Evolutionary conservation across 768 basidiomycete genomes (phyloP), one percentile per base, ranked within the genome.

Genomic region (Russula sp.): DNA sequence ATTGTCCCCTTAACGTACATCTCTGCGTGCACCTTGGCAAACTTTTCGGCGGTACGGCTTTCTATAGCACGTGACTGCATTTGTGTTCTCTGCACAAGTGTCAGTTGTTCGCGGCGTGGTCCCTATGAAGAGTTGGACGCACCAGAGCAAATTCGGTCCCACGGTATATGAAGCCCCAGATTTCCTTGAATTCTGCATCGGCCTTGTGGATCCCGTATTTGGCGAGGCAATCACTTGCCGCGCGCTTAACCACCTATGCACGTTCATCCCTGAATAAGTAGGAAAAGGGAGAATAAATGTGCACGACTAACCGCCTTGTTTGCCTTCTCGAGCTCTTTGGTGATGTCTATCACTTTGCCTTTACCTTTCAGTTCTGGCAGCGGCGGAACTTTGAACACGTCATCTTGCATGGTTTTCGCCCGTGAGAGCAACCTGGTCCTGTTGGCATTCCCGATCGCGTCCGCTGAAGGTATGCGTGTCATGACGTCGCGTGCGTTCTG

Each of bases 261-360:
- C 22, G 7, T 32, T 1, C 16, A 62, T 22, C 22, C 45, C 27
- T 5, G 31, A n/a, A 20, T 45, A 11, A 52, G 14, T n/a, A 32
- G 35, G 31, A 37, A 47, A 27, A 22, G 7, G 18, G 32, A 27
- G 11, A n/a, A 22, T 55, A 5, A 32, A 45, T 4, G 11, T 42
- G 34, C 22, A 32, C 3, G 20, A 72, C 79, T 68, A 65, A 88
- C 87, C 64, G 78, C 79, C 72, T 85, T 88, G 70, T 88, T 89
- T 6, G 77, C 75, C 67, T 77, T 80, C 74, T 88, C 86, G 47
- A 82, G 68, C 59, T 75, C 71, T 34, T 70, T 61, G 37, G 52
- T 76, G 71, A 73, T 80, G 73, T 65, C 78, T 9, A 69, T 62
- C 9, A 65, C 70, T 13, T 69, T 71, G 1, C 70, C 70, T 32